Base-by-base conservation (phyloP, 495 filamentous ascomycete genomes). In the Trichoderma orchidacearum region DNA sequence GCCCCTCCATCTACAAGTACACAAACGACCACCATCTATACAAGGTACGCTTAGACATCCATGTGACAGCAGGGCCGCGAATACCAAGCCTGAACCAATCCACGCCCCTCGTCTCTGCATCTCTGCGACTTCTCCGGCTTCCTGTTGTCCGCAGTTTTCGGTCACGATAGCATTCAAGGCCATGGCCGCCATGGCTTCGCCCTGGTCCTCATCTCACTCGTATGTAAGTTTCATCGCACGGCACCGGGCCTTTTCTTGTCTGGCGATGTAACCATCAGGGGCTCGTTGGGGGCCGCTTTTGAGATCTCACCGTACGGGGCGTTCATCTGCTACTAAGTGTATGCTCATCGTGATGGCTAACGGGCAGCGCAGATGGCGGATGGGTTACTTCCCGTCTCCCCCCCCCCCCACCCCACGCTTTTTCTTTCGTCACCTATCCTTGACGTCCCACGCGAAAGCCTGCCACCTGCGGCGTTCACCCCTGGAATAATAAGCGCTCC, bases 261-360 rank as follows among this genome's bases (percentile, higher is more conserved):
- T 48, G 41, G 41, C 41, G 41, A 48, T 48, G 41, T 48, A 48
- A 48, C 41, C 41, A 48, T 48, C 41, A 48, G 41, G 41, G 41
- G 41, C 41, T 48, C 18, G 11, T 48, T 48, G 41, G 41, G 41
- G 41, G 41, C 41, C 41, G 41, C 41, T 48, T 27, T 48, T 23
- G 41, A 48, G 41, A 48, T 48, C 41, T 48, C 18, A 23, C 41
- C 21, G 21, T 48, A 18, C 41, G 27, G 41, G 41, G 41, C 41
- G 21, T 23, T 23, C 41, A 41, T 41, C 36, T n/a, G n/a, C n/a
- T n/a, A n/a, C n/a, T n/a, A n/a, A n/a, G n/a, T n/a, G n/a, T 41
- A 41, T 2, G 3, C 36, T 41, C 36, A 48, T 48, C 41, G 41
- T 27, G 41, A 27, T 48, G 41, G 41, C 27, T 23, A 17, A 48